Evolutionary conservation across 2,329 filamentous ascomycete species (phyloP).

Genomic region (Aurifilum marmelostoma): DNA sequence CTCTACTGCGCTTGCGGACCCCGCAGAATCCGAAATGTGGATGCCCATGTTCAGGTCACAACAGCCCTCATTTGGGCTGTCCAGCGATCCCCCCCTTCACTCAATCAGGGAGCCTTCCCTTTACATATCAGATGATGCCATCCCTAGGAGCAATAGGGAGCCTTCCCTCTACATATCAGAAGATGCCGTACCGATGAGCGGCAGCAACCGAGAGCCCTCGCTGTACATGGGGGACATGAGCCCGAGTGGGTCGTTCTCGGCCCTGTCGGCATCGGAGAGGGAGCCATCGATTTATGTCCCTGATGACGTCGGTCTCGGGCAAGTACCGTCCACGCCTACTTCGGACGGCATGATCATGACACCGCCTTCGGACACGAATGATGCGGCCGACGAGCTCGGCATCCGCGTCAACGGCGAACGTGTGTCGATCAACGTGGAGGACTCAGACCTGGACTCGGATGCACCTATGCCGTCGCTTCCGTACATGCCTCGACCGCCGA

Average conservation of each 20-base stretch:
- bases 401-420: constrained; percentile 16
- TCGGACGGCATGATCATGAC: constrained; percentile 54
- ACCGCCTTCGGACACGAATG: constrained; percentile 33
- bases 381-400: constrained; percentile 26
- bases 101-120: constrained; percentile 44
- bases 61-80: constrained; percentile 63
- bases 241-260: constrained; percentile 34
- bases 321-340: constrained; percentile 33
- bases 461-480: constrained; percentile 37
- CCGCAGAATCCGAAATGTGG: constrained; percentile 23
- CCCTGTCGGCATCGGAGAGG: constrained; percentile 43
- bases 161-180: constrained; percentile 16
- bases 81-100: constrained; percentile 61
- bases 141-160: constrained; percentile 23
- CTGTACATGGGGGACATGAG: constrained; percentile 48
- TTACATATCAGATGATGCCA: constrained; percentile 25
- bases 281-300: constrained; percentile 65
- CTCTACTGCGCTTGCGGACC: constrained; percentile 64
- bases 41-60: constrained; percentile 44
- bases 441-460: constrained; percentile 25
- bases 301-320: constrained; percentile 58
- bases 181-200: constrained; percentile 25
- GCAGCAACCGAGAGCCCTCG: constrained; percentile 28
- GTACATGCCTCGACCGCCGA: constrained; percentile 49
- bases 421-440: constrained; percentile 26